phyloP scores from a whole-genome alignment of 192 early-diverging fungal genomes.

The Gryganskiella cystojenkinii region DNA sequence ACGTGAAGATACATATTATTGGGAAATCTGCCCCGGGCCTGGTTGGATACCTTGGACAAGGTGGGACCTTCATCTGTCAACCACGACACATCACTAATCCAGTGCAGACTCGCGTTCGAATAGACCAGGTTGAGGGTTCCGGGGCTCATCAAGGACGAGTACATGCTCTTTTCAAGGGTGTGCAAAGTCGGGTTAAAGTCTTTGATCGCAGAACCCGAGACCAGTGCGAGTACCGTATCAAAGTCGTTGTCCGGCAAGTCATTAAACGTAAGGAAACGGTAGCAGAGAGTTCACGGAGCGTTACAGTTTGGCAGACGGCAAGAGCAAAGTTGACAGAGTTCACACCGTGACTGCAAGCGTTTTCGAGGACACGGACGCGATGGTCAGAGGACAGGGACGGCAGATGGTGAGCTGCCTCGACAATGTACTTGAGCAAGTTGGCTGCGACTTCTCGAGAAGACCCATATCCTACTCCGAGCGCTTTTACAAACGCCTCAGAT shows the following conservation, averaged over 20 bases:
- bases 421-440: constrained; percentile 14
- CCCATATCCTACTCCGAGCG: constrained; percentile 12
- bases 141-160: constrained; percentile 5
- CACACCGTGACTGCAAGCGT: constrained; percentile 9
- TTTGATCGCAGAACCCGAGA: constrained; percentile 3
- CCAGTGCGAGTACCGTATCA: background rate
- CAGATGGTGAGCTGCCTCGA: background rate
- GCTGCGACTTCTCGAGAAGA: constrained; percentile 15
- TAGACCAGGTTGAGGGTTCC: constrained; percentile 14
- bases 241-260: constrained; percentile 15
- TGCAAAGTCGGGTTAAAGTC: constrained; percentile 9
- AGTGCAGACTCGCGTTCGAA: constrained; percentile 6
- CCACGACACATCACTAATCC: constrained; percentile 2
- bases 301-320: constrained; percentile 6
- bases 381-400: background rate
- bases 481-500: constrained; percentile 11
- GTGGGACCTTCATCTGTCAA: background rate
- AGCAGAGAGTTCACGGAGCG: background rate
- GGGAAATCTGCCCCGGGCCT: background rate
- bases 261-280: constrained; percentile 1
- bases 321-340: constrained; percentile 11
- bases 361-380: constrained; percentile 9
- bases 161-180: constrained; percentile 15
- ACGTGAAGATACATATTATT: constrained; percentile 9
- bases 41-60: background rate